These are phyloP conservation scores for Jaltomata sinuosa DNA, from an alignment of 257 asterid genomes.

Conservation along the genomic window DNA sequence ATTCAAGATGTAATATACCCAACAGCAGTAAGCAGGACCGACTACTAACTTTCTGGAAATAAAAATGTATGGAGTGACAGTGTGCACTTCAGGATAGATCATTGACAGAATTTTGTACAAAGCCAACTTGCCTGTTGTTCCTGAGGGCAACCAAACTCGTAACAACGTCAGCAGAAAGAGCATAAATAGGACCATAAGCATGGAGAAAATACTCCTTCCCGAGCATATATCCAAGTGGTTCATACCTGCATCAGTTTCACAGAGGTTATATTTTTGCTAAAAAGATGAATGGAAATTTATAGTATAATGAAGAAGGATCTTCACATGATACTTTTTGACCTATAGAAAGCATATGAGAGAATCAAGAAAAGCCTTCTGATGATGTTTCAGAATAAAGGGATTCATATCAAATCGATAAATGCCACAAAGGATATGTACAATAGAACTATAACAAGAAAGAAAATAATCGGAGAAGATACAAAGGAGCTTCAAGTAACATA, in stretches of 20 bases:
- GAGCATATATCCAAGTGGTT: slow-evolving; percentile 68
- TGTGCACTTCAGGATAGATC: neutral
- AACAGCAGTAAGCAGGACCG: neutral
- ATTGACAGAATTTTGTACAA: neutral
- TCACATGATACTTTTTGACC: neutral
- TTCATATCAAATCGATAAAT: neutral
- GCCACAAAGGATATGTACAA: neutral
- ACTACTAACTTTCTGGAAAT: neutral
- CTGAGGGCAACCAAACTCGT: slow-evolving; percentile 82
- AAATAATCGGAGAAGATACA: neutral
- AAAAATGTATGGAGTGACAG: neutral
- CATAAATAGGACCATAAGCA: slow-evolving; percentile 96
- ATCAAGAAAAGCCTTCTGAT: neutral
- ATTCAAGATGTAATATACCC: neutral
- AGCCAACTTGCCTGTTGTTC: slow-evolving; percentile 69
- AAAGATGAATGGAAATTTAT: neutral
- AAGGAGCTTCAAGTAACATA: neutral
- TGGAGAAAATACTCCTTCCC: slow-evolving; percentile 96
- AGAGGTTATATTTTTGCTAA: neutral
- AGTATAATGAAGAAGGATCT: neutral
- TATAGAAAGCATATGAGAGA: neutral
- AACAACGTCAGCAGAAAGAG: slow-evolving; percentile 93
- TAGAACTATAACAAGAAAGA: neutral
- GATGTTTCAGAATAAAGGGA: neutral
- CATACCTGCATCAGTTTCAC: slow-evolving; percentile 63